phyloP scores from a whole-genome alignment of 2,329 filamentous ascomycete genomes.

The Nemania diffusa region DNA sequence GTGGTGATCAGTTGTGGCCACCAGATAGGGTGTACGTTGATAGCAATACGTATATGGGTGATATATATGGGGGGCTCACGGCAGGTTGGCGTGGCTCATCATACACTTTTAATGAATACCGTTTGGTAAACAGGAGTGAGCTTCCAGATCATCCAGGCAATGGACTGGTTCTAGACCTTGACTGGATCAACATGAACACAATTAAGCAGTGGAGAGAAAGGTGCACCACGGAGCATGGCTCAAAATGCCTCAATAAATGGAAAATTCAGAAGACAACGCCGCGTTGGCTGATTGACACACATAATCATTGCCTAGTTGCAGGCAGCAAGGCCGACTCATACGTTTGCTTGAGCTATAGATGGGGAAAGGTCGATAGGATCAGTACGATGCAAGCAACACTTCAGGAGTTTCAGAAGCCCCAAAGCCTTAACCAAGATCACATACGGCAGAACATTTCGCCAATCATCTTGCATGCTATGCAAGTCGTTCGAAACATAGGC shows the following conservation, averaged over 20 bases:
- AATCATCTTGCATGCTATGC: not conserved
- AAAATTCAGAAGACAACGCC: not conserved
- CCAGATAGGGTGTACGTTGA: too few species aligned
- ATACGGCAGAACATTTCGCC: not conserved
- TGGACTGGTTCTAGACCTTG: not conserved
- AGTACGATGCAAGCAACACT: not conserved
- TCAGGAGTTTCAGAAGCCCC: not conserved
- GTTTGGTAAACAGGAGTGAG: too few species aligned
- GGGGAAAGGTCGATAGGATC: not conserved
- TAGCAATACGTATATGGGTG: too few species aligned
- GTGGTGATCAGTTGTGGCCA: too few species aligned
- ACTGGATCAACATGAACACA: not conserved
- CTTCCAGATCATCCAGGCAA: not conserved
- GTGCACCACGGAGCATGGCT: not conserved
- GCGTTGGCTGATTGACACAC: not conserved
- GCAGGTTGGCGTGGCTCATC: too few species aligned
- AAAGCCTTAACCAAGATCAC: not conserved
- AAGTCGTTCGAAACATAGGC: not conserved
- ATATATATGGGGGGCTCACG: too few species aligned
- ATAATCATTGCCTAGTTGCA: not conserved
- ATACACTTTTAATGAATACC: too few species aligned
- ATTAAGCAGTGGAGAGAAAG: not conserved
- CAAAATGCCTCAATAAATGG: not conserved
- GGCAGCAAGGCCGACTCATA: not conserved
- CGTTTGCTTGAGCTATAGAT: constrained; percentile 4